phyloP scores from a whole-genome alignment of 1,139 yeast genomes.

The Taiozyma onychis region DNA sequence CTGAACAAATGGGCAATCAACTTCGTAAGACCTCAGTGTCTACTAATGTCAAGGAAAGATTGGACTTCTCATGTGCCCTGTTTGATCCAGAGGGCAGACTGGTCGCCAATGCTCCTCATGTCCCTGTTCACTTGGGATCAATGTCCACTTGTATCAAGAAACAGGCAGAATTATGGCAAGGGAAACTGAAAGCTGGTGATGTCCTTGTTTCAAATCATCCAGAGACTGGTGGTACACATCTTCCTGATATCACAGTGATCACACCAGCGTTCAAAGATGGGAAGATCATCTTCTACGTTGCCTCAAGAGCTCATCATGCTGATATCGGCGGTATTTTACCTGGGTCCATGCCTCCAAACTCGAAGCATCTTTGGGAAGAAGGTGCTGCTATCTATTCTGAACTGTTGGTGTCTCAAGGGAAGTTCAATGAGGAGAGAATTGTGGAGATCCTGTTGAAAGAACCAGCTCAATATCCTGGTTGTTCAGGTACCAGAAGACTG shows the following conservation, averaged over 20 bases:
- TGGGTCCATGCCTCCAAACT: conserved; percentile 45
- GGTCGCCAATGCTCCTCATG: conserved; percentile 85
- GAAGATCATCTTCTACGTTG: conserved; percentile 36
- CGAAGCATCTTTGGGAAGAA: conserved; percentile 41
- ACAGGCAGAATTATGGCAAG: conserved; percentile 61
- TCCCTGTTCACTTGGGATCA: conserved; percentile 83
- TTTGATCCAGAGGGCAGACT: conserved; percentile 71
- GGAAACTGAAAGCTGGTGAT: conserved; percentile 57
- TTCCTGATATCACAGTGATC: conserved; percentile 72
- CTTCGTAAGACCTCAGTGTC: conserved; percentile 76
- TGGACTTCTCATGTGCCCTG: conserved; percentile 82
- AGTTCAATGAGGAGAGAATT: conserved; percentile 37
- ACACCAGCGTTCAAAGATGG: conserved; percentile 47
- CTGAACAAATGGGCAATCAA: conserved; percentile 86
- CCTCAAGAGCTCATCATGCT: conserved; percentile 49
- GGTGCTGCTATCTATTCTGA: conserved; percentile 44
- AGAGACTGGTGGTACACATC: conserved; percentile 73
- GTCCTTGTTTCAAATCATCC: conserved; percentile 78
- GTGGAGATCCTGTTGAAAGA: conserved; percentile 31
- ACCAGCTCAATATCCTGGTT: conserved; percentile 38
- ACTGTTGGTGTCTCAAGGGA: conserved; percentile 33
- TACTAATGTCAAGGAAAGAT: conserved; percentile 79
- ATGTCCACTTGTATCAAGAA: conserved; percentile 80
- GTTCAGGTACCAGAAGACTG: conserved; percentile 42
- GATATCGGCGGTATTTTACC: conserved; percentile 46